These are phyloP conservation scores for Petunia axillaris DNA, from an alignment of 257 asterid species.

Conservation along the genomic window DNA sequence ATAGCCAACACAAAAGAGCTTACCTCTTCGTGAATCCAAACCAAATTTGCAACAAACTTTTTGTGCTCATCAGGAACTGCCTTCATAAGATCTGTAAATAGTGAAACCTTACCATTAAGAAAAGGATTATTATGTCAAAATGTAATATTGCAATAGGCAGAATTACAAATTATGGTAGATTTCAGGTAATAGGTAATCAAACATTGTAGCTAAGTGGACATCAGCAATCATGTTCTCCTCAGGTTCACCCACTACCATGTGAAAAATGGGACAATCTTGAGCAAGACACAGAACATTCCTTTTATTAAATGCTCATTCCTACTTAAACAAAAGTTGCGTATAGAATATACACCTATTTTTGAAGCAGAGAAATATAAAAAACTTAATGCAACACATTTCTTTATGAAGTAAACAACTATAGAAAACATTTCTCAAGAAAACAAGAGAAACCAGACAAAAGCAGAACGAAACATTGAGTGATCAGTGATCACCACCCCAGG, in stretches of 20 bases:
- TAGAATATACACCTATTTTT: not conserved
- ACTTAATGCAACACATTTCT: not conserved
- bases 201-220: not conserved
- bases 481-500: not conserved
- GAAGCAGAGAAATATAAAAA: not conserved
- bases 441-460: not conserved
- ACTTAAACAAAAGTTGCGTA: not conserved
- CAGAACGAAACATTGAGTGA: not conserved
- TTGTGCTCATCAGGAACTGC: conserved; percentile 88
- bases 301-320: not conserved
- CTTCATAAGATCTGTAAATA: conserved; percentile 62
- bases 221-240: not conserved
- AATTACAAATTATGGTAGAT: not conserved
- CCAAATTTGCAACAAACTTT: conserved; percentile 81
- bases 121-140: not conserved
- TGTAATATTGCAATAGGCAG: not conserved
- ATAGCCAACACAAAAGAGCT: not conserved
- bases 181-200: not conserved
- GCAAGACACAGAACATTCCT: not conserved
- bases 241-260: not conserved
- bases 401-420: not conserved
- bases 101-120: not conserved
- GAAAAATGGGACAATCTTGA: not conserved
- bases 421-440: not conserved
- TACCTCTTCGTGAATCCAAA: conserved; percentile 97